phyloP scores from a whole-genome alignment of 2,329 filamentous ascomycete genomes.

The Lachnellula occidentalis region DNA sequence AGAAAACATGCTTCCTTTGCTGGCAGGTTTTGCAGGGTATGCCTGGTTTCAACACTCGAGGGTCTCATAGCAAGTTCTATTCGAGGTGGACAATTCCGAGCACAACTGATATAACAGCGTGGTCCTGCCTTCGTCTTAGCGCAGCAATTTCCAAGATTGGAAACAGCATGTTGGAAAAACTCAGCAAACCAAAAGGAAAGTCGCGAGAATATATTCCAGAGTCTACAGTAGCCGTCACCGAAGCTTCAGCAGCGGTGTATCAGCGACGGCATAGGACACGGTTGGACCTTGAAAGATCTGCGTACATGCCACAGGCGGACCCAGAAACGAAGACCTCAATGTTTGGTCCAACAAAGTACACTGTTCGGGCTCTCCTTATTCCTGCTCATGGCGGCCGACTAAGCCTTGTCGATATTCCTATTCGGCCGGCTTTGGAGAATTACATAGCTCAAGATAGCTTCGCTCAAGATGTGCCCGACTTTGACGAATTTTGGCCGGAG shows the following conservation, averaged over 20 bases:
- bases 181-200: background rate
- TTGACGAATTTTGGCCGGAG: background rate
- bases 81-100: slow-evolving; percentile 3
- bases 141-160: background rate
- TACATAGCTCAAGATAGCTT: background rate
- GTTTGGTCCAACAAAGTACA: slow-evolving; percentile 1
- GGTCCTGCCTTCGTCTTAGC: background rate
- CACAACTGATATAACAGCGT: background rate
- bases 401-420: background rate
- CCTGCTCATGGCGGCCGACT: background rate
- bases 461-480: slow-evolving; percentile 1
- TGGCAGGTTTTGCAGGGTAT: background rate
- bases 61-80: slow-evolving; percentile 2
- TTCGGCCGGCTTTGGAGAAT: background rate
- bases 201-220: background rate
- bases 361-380: background rate
- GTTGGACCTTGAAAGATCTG: background rate
- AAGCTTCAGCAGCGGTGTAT: background rate
- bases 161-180: background rate
- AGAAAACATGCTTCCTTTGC: slow-evolving; percentile 2
- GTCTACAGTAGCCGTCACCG: slow-evolving; percentile 1
- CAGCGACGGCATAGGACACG: background rate
- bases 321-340: background rate
- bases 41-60: background rate
- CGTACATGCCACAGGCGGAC: background rate